Evolutionary conservation across 2,329 filamentous ascomycete genomes (phyloP).

Genomic region (Ramularia collo-cygni): DNA sequence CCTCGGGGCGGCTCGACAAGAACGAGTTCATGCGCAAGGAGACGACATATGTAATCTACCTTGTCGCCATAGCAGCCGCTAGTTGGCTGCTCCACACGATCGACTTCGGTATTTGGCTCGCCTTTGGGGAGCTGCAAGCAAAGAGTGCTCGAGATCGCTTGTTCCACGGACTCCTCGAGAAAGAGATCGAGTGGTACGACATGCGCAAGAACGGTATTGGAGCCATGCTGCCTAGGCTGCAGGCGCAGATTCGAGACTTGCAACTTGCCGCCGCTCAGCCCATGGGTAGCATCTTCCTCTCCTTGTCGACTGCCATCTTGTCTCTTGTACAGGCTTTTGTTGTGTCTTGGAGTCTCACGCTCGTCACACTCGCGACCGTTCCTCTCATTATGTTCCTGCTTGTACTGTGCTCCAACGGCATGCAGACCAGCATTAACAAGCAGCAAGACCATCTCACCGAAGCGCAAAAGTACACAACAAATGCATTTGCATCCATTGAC

Average conservation of each 20-base stretch:
- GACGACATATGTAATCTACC: slow-evolving; percentile 53
- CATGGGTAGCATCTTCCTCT: slow-evolving; percentile 62
- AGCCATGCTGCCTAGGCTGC: slow-evolving; percentile 63
- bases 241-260: slow-evolving; percentile 77
- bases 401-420: slow-evolving; percentile 50
- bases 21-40: slow-evolving; percentile 50
- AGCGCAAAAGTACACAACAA: slow-evolving; percentile 65
- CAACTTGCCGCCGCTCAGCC: slow-evolving; percentile 75
- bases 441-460: slow-evolving; percentile 62
- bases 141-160: slow-evolving; percentile 55
- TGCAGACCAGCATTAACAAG: slow-evolving; percentile 59
- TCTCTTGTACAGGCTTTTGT: slow-evolving; percentile 67
- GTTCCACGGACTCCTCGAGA: slow-evolving; percentile 63
- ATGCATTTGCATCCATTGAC: slow-evolving; percentile 67
- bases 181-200: slow-evolving; percentile 80
- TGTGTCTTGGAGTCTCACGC: slow-evolving; percentile 75
- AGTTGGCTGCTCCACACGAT: slow-evolving; percentile 62
- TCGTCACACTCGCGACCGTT: slow-evolving; percentile 67
- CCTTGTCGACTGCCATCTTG: slow-evolving; percentile 56
- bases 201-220: slow-evolving; percentile 61
- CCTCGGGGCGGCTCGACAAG: slow-evolving; percentile 45
- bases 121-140: slow-evolving; percentile 76
- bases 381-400: slow-evolving; percentile 61
- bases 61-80: slow-evolving; percentile 56
- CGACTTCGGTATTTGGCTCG: slow-evolving; percentile 65